Conservation (phyloP, 805 yeast species). For the Zygoascus flipseniorum region DNA sequence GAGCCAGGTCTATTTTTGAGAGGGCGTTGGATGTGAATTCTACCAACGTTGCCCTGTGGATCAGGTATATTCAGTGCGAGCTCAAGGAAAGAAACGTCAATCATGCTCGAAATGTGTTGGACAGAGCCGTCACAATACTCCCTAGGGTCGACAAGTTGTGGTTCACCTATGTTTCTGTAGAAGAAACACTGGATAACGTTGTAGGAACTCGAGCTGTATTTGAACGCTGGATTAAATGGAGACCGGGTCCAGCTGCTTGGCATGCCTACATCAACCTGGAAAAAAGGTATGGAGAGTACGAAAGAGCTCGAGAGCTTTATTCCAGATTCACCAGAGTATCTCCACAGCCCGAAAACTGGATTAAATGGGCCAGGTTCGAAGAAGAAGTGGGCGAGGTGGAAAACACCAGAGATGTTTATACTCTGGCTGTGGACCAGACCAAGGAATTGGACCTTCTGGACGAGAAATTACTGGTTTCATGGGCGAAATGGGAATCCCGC, state of each 20-base stretch:
- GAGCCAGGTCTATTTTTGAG: slow-evolving; percentile 85
- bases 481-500: slow-evolving; percentile 66
- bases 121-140: slow-evolving; percentile 61
- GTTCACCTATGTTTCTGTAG: slow-evolving; percentile 75
- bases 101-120: slow-evolving; percentile 81
- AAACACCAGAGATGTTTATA: slow-evolving; percentile 55
- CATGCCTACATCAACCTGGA: slow-evolving; percentile 66
- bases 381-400: slow-evolving; percentile 37
- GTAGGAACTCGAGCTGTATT: slow-evolving; percentile 56
- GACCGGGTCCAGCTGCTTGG: slow-evolving; percentile 63
- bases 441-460: slow-evolving; percentile 26
- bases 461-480: slow-evolving; percentile 36
- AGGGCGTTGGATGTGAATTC: slow-evolving; percentile 73
- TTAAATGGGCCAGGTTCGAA: slow-evolving; percentile 69
- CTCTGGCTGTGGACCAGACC: slow-evolving; percentile 54
- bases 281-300: slow-evolving; percentile 50
- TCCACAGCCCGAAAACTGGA: slow-evolving; percentile 55
- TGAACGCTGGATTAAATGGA: slow-evolving; percentile 75
- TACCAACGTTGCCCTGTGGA: slow-evolving; percentile 77
- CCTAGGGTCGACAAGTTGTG: slow-evolving; percentile 83
- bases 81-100: slow-evolving; percentile 62
- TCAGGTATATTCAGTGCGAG: slow-evolving; percentile 72
- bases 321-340: slow-evolving; percentile 45
- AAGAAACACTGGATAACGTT: slow-evolving; percentile 64
- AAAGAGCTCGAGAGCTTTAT: slow-evolving; percentile 51